Base-by-base conservation (phyloP, 345 rosid genomes). In the Heritiera littoralis region DNA sequence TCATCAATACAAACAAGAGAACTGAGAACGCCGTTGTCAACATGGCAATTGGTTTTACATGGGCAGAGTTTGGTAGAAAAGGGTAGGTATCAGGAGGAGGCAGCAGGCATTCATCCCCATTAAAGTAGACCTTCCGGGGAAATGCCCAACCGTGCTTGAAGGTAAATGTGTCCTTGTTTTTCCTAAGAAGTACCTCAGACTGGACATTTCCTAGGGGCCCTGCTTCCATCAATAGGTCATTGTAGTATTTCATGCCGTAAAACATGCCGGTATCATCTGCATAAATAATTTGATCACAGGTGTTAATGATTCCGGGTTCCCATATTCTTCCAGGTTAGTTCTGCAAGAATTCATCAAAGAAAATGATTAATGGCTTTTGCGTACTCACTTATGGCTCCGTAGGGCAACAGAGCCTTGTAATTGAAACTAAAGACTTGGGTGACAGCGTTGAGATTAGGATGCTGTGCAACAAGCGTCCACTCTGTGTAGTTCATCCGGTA, bases 391-490 rank as follows among this genome's bases (percentile, higher is more conserved):
- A 88, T 81, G 40, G 89, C 80, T 78, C 81, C 84, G 3, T 88
- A 89, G 61, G 89, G 85, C 60, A 84, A 81, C 6, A 89, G 66
- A 67, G 92, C 87, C 83, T 88, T 89, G 88, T 89, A 89, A 56
- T 85, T 88, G 58, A 89, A 89, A 73, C 92, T 89, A 83, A 88
- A 89, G 63, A 89, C 88, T 83, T 83, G 87, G n/a, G 92, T 89
- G 68, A 89, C 84, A 48, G 85, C 82, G 80, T 89, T 86, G 79
- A 89, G 88, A 83, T 88, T 89, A 6, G 92, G 92, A 66, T 89
- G 92, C 86, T 89, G 90, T 41, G 85, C 86, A 58, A 89, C 92
- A 0, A 89, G 93, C 5, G 90, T 87, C 93, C 93, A 90, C 77
- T 82, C 83, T 12, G 90, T 88, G 81, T 86, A 87, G 88, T 90